Evolutionary conservation across 768 basidiomycete genomes (phyloP).

Genomic region (Grammothele lineata): DNA sequence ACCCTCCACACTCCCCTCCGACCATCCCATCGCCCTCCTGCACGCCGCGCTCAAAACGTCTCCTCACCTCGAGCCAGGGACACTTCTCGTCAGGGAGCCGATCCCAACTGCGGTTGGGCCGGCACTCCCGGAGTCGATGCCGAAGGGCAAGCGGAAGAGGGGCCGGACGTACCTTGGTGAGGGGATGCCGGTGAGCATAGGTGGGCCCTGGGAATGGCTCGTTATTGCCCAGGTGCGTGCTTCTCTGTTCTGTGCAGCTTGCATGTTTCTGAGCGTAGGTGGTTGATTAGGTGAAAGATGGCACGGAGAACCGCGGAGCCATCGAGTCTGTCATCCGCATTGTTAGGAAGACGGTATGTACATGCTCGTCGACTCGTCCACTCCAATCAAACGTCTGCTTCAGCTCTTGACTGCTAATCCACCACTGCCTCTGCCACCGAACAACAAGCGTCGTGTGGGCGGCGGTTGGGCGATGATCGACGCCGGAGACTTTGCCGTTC

Average conservation of each 20-base stretch:
- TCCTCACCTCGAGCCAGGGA: conserved; percentile 63
- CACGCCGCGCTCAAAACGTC: conserved; percentile 54
- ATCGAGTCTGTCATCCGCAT: conserved; percentile 71
- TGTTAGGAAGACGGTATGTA: conserved; percentile 65
- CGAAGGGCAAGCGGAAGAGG: conserved; percentile 60
- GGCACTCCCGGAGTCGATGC: conserved; percentile 48
- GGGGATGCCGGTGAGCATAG: conserved; percentile 44
- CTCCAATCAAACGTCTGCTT: no score
- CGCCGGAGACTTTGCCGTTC: conserved; percentile 75
- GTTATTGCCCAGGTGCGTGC: conserved; percentile 63
- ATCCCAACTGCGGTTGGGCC: conserved; percentile 51
- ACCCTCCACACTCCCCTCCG: conserved; percentile 49
- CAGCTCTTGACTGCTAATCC: conserved; percentile 59
- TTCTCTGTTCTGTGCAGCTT: background rate
- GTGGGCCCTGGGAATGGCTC: conserved; percentile 74
- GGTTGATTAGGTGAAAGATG: conserved; percentile 66
- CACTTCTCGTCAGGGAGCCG: conserved; percentile 52
- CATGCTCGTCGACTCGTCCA: no score
- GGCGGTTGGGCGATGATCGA: conserved; percentile 86
- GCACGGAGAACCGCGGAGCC: conserved; percentile 73
- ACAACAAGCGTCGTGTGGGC: conserved; percentile 52
- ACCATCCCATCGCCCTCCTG: conserved; percentile 42
- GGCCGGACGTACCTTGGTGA: conserved; percentile 68
- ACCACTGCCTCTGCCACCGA: conserved; percentile 57
- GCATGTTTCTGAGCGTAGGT: background rate